Percentiles rank a stretch among this genome's conserved stretches.
phyloP scores from a whole-genome alignment of 306 rosid species.

The Potentilla sterilis region DNA sequence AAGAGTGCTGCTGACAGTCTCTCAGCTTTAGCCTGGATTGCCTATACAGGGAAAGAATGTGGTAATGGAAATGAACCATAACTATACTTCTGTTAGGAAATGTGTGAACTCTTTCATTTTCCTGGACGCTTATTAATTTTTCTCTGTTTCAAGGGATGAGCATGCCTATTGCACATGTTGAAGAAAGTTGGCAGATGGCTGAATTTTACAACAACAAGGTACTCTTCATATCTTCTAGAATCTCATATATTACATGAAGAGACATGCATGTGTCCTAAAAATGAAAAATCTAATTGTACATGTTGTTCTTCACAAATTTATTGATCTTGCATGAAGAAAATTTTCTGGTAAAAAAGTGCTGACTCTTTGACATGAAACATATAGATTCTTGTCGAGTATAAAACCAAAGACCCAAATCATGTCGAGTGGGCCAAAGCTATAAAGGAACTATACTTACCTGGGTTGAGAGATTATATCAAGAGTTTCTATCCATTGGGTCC shows the following conservation, averaged over 20 bases:
- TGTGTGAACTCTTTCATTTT: slow-evolving; percentile 5
- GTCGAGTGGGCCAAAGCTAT: slow-evolving; percentile 97
- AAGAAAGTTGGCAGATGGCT: slow-evolving; percentile 99
- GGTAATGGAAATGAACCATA: slow-evolving; percentile 46
- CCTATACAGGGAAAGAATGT: slow-evolving; percentile 82
- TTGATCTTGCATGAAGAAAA: slow-evolving; percentile 4
- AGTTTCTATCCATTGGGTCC: slow-evolving; percentile 84
- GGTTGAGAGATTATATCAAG: slow-evolving; percentile 91
- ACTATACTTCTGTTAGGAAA: slow-evolving; percentile 16
- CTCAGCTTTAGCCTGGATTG: slow-evolving; percentile 94
- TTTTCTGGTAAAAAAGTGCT: slow-evolving; percentile 5
- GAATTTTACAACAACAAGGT: slow-evolving; percentile 99
- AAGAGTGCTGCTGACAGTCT: slow-evolving; percentile 90
- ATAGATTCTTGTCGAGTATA: slow-evolving; percentile 88
- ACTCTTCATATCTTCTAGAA: slow-evolving; percentile 29
- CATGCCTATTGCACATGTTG: slow-evolving; percentile 96
- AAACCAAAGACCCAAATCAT: slow-evolving; percentile 87
- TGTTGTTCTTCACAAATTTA: neutral
- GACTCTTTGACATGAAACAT: slow-evolving; percentile 24
- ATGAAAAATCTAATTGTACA: neutral
- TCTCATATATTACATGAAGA: slow-evolving; percentile 15
- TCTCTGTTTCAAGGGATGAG: slow-evolving; percentile 76
- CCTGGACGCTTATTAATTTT: slow-evolving; percentile 24
- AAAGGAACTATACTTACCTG: slow-evolving; percentile 90
- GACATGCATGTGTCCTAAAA: neutral